These are phyloP conservation scores for Euphorbia lathyris DNA, from an alignment of 345 rosid species.

Conservation along the genomic window DNA sequence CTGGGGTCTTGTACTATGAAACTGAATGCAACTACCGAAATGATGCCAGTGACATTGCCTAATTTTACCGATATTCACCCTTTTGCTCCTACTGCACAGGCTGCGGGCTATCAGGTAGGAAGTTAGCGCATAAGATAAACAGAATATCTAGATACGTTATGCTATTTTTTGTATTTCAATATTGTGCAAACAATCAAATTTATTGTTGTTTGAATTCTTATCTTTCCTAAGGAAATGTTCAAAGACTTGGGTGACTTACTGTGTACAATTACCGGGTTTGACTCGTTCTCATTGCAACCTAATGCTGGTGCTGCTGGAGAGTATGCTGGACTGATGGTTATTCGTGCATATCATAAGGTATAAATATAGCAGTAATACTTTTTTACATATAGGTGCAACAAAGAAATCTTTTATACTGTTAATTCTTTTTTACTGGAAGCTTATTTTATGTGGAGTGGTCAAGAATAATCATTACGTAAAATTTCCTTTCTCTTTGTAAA, in stretches of 20 bases:
- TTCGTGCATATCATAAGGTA: conserved; percentile 96
- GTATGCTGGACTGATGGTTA: conserved; percentile 99
- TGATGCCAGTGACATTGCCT: conserved; percentile 98
- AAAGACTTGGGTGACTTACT: conserved; percentile 70
- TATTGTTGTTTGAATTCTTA: conserved; percentile 15
- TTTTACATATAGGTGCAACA: too few relatives aligned
- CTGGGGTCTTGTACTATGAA: conserved; percentile 99
- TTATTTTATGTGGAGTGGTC: neutral
- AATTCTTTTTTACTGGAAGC: neutral
- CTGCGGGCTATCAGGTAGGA: conserved; percentile 82
- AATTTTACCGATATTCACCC: conserved; percentile 88
- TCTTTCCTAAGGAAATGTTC: conserved; percentile 83
- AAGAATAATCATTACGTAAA: neutral
- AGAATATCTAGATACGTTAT: neutral
- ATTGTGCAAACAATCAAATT: conserved; percentile 9
- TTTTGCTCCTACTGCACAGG: conserved; percentile 79
- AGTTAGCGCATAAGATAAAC: conserved; percentile 3
- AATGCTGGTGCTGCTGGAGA: conserved; percentile 99
- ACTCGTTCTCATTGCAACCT: conserved; percentile 98
- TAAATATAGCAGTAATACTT: neutral
- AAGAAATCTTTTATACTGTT: neutral
- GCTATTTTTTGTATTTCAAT: neutral
- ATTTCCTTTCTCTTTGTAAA: neutral
- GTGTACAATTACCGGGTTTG: conserved; percentile 91
- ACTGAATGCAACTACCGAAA: conserved; percentile 93